phyloP scores from a whole-genome alignment of 306 rosid genomes.

The Acacia acuminata region DNA sequence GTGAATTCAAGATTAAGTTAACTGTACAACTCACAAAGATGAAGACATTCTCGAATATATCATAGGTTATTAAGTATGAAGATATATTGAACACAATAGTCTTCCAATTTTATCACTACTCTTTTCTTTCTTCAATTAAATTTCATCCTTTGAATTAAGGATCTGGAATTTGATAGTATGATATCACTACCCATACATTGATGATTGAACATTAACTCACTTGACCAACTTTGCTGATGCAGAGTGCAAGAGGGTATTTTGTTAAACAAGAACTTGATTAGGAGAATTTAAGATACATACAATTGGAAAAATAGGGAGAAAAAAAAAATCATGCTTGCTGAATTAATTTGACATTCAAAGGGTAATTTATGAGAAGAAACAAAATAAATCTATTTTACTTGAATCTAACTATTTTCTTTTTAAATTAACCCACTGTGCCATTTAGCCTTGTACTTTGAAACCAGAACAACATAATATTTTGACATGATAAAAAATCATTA shows the following conservation, averaged over 20 bases:
- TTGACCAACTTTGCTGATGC: neutral
- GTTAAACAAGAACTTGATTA: neutral
- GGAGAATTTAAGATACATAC: conserved; percentile 1
- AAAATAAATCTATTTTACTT: neutral
- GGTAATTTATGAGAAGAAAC: neutral
- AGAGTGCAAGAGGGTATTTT: neutral
- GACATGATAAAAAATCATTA: neutral
- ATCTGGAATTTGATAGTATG: conserved; percentile 15
- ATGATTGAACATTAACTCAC: neutral
- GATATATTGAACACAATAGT: neutral
- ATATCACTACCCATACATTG: neutral
- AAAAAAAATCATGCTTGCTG: neutral
- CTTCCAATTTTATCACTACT: conserved; percentile 13
- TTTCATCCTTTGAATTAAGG: conserved; percentile 12
- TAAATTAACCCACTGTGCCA: neutral
- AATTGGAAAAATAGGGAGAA: neutral
- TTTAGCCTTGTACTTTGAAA: neutral
- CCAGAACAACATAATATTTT: conserved; percentile 12
- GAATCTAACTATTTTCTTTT: neutral
- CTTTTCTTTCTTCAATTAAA: neutral
- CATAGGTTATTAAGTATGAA: neutral
- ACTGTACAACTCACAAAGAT: conserved; percentile 6
- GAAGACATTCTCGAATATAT: conserved; percentile 14
- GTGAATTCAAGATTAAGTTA: conserved; percentile 14
- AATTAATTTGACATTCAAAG: neutral